These are phyloP conservation scores for Colletotrichum somersetense DNA, from an alignment of 2,329 filamentous ascomycete genomes.

Conservation along the genomic window DNA sequence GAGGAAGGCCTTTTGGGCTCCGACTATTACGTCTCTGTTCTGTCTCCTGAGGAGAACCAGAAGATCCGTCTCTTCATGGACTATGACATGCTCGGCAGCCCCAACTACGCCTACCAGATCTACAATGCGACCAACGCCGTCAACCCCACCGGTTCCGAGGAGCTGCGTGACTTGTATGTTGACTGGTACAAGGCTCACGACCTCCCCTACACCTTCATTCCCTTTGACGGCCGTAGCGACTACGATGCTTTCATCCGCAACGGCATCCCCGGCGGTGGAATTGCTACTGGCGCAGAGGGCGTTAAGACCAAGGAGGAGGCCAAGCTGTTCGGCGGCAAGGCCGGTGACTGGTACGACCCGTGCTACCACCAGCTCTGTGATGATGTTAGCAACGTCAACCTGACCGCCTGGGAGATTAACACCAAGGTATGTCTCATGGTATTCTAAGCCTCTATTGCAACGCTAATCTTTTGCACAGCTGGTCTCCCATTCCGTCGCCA, in stretches of 20 bases:
- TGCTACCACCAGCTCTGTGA: slow-evolving; percentile 75
- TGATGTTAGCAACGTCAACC: slow-evolving; percentile 67
- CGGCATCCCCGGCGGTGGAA: slow-evolving; percentile 80
- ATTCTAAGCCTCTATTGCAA: not conserved
- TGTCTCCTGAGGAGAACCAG: slow-evolving; percentile 69
- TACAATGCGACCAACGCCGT: slow-evolving; percentile 79
- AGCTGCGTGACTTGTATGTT: slow-evolving; percentile 76
- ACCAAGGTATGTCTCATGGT: slow-evolving; percentile 61
- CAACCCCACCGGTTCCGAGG: slow-evolving; percentile 77
- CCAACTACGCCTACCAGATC: slow-evolving; percentile 75
- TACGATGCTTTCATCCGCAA: slow-evolving; percentile 82
- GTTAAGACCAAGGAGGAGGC: slow-evolving; percentile 78
- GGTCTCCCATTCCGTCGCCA: slow-evolving; percentile 80
- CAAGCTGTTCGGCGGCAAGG: slow-evolving; percentile 77
- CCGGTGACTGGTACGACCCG: slow-evolving; percentile 70
- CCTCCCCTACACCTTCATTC: slow-evolving; percentile 76
- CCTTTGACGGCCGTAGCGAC: slow-evolving; percentile 84
- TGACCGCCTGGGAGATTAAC: slow-evolving; percentile 72
- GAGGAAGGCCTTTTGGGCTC: slow-evolving; percentile 76
- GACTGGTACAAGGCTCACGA: slow-evolving; percentile 74
- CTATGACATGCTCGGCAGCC: slow-evolving; percentile 78
- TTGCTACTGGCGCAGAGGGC: slow-evolving; percentile 83
- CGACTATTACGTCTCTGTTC: slow-evolving; percentile 69
- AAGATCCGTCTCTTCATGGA: slow-evolving; percentile 77
- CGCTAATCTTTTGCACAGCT: slow-evolving; percentile 55